phyloP scores from a whole-genome alignment of 192 early-diverging fungal species.

The Diversispora epigaea region DNA sequence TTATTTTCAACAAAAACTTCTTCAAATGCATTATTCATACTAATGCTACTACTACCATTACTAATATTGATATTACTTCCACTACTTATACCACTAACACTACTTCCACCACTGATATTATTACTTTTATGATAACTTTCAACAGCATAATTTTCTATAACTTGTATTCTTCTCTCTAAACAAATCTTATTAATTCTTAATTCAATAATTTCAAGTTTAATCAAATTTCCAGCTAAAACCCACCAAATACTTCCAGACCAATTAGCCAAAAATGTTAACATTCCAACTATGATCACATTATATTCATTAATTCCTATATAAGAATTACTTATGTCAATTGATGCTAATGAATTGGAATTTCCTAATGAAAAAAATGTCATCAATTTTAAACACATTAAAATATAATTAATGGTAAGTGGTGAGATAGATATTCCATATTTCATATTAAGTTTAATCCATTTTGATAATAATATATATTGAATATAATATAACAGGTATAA shows the following conservation, averaged over 20 bases:
- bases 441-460: conserved; percentile 25
- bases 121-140: neutral
- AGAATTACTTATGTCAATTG: conserved; percentile 73
- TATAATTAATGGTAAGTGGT: conserved; percentile 23
- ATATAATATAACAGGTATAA: conserved; percentile 56
- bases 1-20: too few relatives aligned
- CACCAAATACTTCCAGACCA: conserved; percentile 75
- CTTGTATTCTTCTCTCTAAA: conserved; percentile 22
- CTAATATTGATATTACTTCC: too few relatives aligned
- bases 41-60: too few relatives aligned
- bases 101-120: neutral
- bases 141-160: conserved; percentile 32
- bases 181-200: neutral
- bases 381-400: conserved; percentile 48
- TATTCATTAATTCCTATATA: conserved; percentile 73
- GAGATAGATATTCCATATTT: neutral
- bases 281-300: conserved; percentile 57
- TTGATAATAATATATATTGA: conserved; percentile 46
- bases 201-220: conserved; percentile 27
- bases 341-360: conserved; percentile 76
- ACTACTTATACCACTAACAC: too few relatives aligned
- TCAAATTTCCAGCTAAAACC: conserved; percentile 49
- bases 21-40: too few relatives aligned
- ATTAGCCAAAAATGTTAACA: conserved; percentile 68
- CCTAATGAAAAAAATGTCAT: conserved; percentile 69